Evolutionary conservation across 75 land plant species (phyloP), one percentile per base, ranked within the genome.

Genomic region (Pinus taeda): DNA sequence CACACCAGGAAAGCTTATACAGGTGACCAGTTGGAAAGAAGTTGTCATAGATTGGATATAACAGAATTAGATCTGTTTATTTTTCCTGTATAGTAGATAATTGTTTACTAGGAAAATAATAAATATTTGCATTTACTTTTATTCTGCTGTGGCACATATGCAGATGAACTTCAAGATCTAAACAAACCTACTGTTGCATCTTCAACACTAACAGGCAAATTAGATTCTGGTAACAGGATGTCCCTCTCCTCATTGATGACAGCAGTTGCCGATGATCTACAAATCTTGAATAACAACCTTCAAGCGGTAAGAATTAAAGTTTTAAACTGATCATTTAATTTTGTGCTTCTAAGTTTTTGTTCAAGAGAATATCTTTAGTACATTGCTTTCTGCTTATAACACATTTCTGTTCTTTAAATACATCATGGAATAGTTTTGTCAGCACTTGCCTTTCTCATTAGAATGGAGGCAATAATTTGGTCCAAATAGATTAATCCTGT

Each of bases 211-310:
- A 59, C 67, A 15, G 37, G 66, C 57, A 76, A 59, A 74, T 56
- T 56, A 13, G 78, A 78, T 57, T 33, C 78, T 7, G 80, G 56
- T 30, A 77, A 77, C 3, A 78, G 86, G 17, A 59, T 84, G 76
- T 86, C 87, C 14, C 55, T 88, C 45, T 63, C 89, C 71, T 84
- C 78, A 24, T 64, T 97, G 81, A 79, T 94, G 77, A 84, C 86
- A 70, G 85, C 83, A 20, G 99, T 97, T 73, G 79, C 89, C 26
- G 95, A 90, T 49, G 99, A 97, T 62, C 87, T 97, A 60, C 82
- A 57, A 24, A 83, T 79, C 12, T 74, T 97, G 74, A 97, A 97
- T 81, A 77, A 89, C 15, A 97, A 94, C 79, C 89, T 97, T 65
- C 86, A 86, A 61, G 81, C 88, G 29, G 99, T 96, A 73, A 85